Evolutionary conservation across 2,329 filamentous ascomycete genomes (phyloP).

Genomic region (Xylaria sp.): DNA sequence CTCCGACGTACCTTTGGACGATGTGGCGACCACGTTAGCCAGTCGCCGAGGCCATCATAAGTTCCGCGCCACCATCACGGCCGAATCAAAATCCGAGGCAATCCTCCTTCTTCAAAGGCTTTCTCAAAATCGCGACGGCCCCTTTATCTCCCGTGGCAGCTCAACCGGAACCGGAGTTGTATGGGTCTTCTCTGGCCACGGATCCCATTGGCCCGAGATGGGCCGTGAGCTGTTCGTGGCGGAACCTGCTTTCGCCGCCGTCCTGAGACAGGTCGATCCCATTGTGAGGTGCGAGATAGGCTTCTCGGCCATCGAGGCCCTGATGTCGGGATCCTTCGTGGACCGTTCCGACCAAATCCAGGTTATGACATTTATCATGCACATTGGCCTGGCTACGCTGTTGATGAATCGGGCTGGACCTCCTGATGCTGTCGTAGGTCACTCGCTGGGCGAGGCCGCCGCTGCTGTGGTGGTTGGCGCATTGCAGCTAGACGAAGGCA

Average conservation of each 20-base stretch:
- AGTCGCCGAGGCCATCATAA: conserved; percentile 18
- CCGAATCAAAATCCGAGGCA: conserved; percentile 6
- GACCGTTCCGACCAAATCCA: conserved; percentile 40
- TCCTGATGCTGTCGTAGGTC: conserved; percentile 47
- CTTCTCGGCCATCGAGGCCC: conserved; percentile 31
- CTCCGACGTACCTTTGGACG: not conserved
- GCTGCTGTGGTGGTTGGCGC: conserved; percentile 45
- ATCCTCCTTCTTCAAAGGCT: conserved; percentile 18
- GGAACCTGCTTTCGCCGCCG: conserved; percentile 18
- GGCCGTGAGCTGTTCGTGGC: conserved; percentile 39
- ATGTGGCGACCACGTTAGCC: conserved; percentile 16
- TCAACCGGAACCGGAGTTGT: not conserved
- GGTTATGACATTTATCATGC: conserved; percentile 45
- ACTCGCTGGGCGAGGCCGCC: conserved; percentile 50
- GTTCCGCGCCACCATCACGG: conserved; percentile 14
- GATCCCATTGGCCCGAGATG: not conserved
- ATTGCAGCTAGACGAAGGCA: conserved; percentile 43
- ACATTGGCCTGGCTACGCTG: conserved; percentile 42
- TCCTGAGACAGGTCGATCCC: not conserved
- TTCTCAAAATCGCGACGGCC: conserved; percentile 1
- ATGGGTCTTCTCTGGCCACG: conserved; percentile 1
- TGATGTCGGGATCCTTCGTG: conserved; percentile 28
- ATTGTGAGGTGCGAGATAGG: not conserved
- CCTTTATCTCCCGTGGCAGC: conserved; percentile 3
- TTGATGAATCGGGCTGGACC: conserved; percentile 40